Evolutionary conservation across 495 filamentous ascomycete genomes (phyloP).

Genomic region (Aspergillus bridgeri): DNA sequence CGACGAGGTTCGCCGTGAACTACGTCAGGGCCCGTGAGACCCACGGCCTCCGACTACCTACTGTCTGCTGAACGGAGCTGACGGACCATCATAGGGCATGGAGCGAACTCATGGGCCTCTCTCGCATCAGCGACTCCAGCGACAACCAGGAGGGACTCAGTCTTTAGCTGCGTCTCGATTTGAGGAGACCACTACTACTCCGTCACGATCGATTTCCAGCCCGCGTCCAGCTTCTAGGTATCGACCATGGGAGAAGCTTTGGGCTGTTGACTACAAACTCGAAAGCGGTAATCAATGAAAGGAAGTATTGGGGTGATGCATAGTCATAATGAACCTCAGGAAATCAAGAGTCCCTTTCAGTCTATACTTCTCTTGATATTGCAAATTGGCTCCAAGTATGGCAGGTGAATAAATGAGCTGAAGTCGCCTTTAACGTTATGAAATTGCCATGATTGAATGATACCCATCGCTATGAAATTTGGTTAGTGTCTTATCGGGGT

Average conservation of each 20-base stretch:
- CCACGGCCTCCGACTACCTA: slow-evolving; percentile 10
- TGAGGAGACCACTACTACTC: slow-evolving; percentile 2
- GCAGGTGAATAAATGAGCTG: not conserved
- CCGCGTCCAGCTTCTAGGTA: slow-evolving; percentile 25
- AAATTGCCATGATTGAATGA: slow-evolving; percentile 17
- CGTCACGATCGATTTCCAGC: slow-evolving; percentile 20
- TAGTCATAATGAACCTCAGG: too few species aligned
- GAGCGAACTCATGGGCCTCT: not conserved
- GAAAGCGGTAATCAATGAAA: slow-evolving; percentile 26
- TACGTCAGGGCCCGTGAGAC: slow-evolving; percentile 44
- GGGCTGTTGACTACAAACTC: slow-evolving; percentile 49
- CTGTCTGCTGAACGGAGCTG: slow-evolving; percentile 18
- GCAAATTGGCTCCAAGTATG: not conserved
- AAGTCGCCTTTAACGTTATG: slow-evolving; percentile 2
- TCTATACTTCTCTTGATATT: not conserved
- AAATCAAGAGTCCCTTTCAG: not conserved
- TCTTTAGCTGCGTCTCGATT: slow-evolving; percentile 16
- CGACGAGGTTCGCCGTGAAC: slow-evolving; percentile 52
- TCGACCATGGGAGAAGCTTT: slow-evolving; percentile 52
- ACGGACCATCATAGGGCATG: slow-evolving; percentile 22
- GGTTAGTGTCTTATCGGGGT: slow-evolving; percentile 2
- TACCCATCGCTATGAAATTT: slow-evolving; percentile 29
- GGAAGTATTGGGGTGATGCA: too few species aligned
- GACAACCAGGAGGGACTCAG: slow-evolving; percentile 6
- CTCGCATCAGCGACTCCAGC: not conserved